These are phyloP conservation scores for Cytospora schulzeri DNA, from an alignment of 2,329 filamentous ascomycete species.

Conservation along the genomic window DNA sequence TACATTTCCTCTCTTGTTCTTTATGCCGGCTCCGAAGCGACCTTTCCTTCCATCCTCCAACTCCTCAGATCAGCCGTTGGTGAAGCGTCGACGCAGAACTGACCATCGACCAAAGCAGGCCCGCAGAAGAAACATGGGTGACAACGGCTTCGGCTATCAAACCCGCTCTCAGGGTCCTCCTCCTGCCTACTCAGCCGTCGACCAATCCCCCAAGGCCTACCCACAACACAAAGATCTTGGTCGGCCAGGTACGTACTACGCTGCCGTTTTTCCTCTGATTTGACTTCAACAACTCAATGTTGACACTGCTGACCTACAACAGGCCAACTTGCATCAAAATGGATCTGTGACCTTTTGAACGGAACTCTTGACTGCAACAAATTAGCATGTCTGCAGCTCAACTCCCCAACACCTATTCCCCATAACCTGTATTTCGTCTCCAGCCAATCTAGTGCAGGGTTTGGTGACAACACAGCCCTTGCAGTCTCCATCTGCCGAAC, in stretches of 20 bases:
- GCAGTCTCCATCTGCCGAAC: slow-evolving; percentile 25
- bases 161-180: slow-evolving; percentile 26
- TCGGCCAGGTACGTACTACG: slow-evolving; percentile 9
- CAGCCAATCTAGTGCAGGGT: slow-evolving; percentile 8
- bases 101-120: neutral
- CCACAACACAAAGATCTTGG: slow-evolving; percentile 15
- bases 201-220: neutral
- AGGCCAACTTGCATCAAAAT: slow-evolving; percentile 26
- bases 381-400: slow-evolving; percentile 4
- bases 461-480: neutral
- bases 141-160: slow-evolving; percentile 16
- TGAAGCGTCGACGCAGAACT: slow-evolving; percentile 14
- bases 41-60: neutral
- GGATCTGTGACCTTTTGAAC: slow-evolving; percentile 23
- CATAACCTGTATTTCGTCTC: slow-evolving; percentile 20
- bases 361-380: neutral
- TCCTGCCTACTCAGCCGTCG: slow-evolving; percentile 20
- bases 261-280: neutral
- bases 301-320: neutral
- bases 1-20: neutral
- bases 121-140: slow-evolving; percentile 4
- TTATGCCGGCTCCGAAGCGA: neutral
- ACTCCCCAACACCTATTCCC: neutral
- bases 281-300: neutral
- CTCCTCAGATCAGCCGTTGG: neutral